phyloP scores from a whole-genome alignment of 2,329 filamentous ascomycete species.

The Pseudocercospora macadamiae region DNA sequence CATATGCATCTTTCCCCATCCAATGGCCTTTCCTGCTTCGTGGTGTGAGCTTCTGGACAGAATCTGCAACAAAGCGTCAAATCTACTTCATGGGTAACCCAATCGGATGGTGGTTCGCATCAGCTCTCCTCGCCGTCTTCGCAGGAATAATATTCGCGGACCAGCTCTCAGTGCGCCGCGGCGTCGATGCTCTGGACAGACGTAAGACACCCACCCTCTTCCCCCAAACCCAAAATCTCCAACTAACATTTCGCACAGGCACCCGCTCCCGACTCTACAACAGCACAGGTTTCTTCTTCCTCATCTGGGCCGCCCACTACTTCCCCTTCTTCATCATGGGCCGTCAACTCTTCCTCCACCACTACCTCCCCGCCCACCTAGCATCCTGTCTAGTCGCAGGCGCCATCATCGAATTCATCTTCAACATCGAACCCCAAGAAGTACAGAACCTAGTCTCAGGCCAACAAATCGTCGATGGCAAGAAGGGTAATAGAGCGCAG shows the following conservation, averaged over 20 bases:
- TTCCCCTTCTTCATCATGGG: slow-evolving; percentile 98
- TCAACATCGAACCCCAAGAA: slow-evolving; percentile 78
- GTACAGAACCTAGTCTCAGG: slow-evolving; percentile 54
- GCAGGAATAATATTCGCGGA: slow-evolving; percentile 89
- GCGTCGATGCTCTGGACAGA: slow-evolving; percentile 87
- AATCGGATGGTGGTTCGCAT: slow-evolving; percentile 94
- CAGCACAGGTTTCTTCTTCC: slow-evolving; percentile 98
- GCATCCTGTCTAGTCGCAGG: slow-evolving; percentile 89
- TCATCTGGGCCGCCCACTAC: slow-evolving; percentile 97
- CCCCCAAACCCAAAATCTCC: not conserved
- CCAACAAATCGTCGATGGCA: slow-evolving; percentile 41
- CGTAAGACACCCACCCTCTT: slow-evolving; percentile 64
- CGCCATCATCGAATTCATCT: slow-evolving; percentile 91
- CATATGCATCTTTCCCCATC: slow-evolving; percentile 91
- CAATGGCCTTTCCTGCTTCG: slow-evolving; percentile 97
- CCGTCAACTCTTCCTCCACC: slow-evolving; percentile 94
- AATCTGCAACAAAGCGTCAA: slow-evolving; percentile 90
- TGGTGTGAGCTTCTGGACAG: slow-evolving; percentile 99
- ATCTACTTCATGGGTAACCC: slow-evolving; percentile 99
- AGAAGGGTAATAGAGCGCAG: slow-evolving; percentile 40
- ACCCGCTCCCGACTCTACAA: slow-evolving; percentile 95
- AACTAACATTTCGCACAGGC: slow-evolving; percentile 53
- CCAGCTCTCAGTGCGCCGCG: slow-evolving; percentile 88
- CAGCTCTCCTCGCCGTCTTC: slow-evolving; percentile 89
- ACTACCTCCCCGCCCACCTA: slow-evolving; percentile 93